Conservation (phyloP, 805 yeast genomes). For the Ogataea ramenticola region DNA sequence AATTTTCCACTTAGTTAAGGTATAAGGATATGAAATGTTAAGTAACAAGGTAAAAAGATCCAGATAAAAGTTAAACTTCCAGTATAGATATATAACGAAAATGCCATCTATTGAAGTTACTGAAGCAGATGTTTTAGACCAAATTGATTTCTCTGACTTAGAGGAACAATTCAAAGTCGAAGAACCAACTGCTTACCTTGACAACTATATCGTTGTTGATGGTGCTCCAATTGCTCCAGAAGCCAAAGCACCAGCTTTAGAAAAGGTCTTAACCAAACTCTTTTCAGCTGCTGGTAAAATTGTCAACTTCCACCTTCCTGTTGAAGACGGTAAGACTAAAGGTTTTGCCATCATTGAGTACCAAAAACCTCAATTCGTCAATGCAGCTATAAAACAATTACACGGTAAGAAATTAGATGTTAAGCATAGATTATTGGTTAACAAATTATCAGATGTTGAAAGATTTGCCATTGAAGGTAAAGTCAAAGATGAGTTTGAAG, state of each 20-base stretch:
- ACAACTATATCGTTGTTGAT: conserved; percentile 77
- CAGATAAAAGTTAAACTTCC: no score
- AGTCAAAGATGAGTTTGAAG: conserved; percentile 53
- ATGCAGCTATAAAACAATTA: conserved; percentile 69
- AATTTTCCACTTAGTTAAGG: neutral
- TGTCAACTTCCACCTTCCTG: conserved; percentile 75
- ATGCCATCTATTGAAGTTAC: conserved; percentile 16
- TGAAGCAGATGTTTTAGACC: conserved; percentile 33
- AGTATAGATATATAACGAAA: neutral
- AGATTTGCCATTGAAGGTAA: conserved; percentile 63
- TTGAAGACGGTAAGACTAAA: conserved; percentile 70
- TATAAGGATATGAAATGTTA: neutral
- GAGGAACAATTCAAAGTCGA: conserved; percentile 64
- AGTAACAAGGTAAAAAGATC: no score
- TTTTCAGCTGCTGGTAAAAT: conserved; percentile 75
- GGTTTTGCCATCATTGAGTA: conserved; percentile 86
- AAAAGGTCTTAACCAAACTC: conserved; percentile 78
- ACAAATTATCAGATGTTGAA: conserved; percentile 77
- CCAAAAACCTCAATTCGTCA: conserved; percentile 58
- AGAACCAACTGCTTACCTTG: conserved; percentile 55
- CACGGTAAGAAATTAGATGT: conserved; percentile 90
- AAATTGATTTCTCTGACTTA: conserved; percentile 76
- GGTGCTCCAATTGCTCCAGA: conserved; percentile 97
- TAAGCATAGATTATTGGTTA: conserved; percentile 82
- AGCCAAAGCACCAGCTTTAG: conserved; percentile 72